Evolutionary conservation across 2,329 filamentous ascomycete species (phyloP).

Genomic region (Mariannaea sp.): DNA sequence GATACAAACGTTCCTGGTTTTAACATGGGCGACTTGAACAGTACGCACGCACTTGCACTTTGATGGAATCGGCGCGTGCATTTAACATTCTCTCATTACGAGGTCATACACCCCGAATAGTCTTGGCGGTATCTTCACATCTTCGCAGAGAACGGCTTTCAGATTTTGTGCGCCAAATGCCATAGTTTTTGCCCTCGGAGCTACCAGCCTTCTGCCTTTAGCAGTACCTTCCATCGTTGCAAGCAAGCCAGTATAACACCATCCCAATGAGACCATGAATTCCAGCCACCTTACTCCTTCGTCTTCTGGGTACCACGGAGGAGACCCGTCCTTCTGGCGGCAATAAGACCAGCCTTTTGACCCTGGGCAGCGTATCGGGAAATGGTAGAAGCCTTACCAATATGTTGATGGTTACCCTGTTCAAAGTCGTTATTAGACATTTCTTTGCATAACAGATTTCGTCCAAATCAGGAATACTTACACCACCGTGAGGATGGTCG

Average conservation of each 20-base stretch:
- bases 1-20: too few species aligned
- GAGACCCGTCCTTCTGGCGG: constrained; percentile 98
- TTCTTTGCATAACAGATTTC: constrained; percentile 14
- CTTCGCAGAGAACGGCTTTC: constrained; percentile 37
- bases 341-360: constrained; percentile 99
- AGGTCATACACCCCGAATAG: constrained; percentile 32
- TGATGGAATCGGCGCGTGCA: constrained; percentile 16
- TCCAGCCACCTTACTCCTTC: constrained; percentile 77
- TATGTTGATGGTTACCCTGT: constrained; percentile 99
- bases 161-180: constrained; percentile 54
- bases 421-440: constrained; percentile 47
- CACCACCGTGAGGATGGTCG: constrained; percentile 97
- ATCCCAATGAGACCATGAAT: constrained; percentile 64
- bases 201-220: constrained; percentile 54
- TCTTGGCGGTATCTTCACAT: constrained; percentile 37
- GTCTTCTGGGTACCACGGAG: constrained; percentile 99
- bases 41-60: not conserved
- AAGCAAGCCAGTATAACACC: constrained; percentile 68
- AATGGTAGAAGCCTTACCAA: constrained; percentile 99
- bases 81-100: constrained; percentile 28
- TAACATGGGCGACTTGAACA: too few species aligned
- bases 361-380: constrained; percentile 95
- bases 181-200: constrained; percentile 55
- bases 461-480: constrained; percentile 48
- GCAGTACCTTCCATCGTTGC: constrained; percentile 62